Percentiles rank a stretch among this genome's conserved stretches.
Evolutionary conservation across 2,329 filamentous ascomycete genomes (phyloP).

Genomic region (Diplodia corticola): DNA sequence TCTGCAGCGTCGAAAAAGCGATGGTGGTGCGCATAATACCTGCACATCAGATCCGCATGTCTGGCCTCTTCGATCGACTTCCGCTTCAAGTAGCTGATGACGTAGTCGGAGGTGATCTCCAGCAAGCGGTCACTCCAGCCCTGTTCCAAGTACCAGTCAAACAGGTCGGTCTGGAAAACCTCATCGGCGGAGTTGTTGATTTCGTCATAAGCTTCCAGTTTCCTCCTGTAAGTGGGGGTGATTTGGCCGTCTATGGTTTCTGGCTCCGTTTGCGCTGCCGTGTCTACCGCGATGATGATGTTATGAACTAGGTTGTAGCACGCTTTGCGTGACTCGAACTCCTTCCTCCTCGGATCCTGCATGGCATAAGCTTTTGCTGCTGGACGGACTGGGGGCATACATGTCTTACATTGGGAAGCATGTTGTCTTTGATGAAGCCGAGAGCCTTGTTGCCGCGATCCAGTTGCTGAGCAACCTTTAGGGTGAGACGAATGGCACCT

Average conservation of each 20-base stretch:
- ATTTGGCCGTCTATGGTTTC: constrained; percentile 75
- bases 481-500: constrained; percentile 80
- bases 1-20: constrained; percentile 84
- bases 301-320: constrained; percentile 88
- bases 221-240: constrained; percentile 74
- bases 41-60: constrained; percentile 89
- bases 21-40: constrained; percentile 83
- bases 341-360: constrained; percentile 66
- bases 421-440: constrained; percentile 83
- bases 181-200: constrained; percentile 87
- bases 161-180: constrained; percentile 94
- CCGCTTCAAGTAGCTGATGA: constrained; percentile 80
- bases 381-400: not conserved
- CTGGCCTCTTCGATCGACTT: constrained; percentile 70
- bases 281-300: constrained; percentile 77
- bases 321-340: constrained; percentile 69
- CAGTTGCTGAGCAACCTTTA: constrained; percentile 78
- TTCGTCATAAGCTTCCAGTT: constrained; percentile 84
- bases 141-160: constrained; percentile 92
- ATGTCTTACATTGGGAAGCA: constrained; percentile 49
- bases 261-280: constrained; percentile 65
- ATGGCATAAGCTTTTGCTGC: constrained; percentile 23
- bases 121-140: constrained; percentile 84
- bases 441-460: constrained; percentile 86
- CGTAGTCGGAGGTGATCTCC: constrained; percentile 78